phyloP scores from a whole-genome alignment of 2,329 filamentous ascomycete species.

The Diaporthe sp. region DNA sequence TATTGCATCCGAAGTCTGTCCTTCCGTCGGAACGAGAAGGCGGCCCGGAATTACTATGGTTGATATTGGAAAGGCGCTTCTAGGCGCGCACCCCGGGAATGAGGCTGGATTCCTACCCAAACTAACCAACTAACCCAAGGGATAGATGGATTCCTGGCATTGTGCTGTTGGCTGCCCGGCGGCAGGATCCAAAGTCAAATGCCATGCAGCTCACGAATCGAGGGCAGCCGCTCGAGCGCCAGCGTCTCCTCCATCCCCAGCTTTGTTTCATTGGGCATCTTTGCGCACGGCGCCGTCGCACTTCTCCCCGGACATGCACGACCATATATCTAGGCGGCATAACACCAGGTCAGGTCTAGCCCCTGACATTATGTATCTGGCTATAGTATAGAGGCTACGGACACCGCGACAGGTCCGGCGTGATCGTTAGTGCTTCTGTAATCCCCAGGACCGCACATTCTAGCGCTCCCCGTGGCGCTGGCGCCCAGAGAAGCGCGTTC shows the following conservation, averaged over 20 bases:
- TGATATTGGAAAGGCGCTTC: neutral
- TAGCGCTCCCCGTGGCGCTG: too few species aligned
- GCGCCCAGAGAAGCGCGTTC: neutral
- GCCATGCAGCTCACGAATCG: conserved; percentile 10
- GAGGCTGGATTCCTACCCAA: conserved; percentile 6
- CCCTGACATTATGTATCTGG: neutral
- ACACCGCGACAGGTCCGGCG: neutral
- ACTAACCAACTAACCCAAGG: neutral
- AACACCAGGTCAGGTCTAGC: neutral
- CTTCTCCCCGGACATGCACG: conserved; percentile 15
- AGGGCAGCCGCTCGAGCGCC: conserved; percentile 14
- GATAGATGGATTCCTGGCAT: neutral
- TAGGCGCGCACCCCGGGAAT: neutral
- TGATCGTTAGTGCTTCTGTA: too few species aligned
- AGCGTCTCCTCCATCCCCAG: neutral
- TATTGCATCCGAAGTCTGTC: neutral
- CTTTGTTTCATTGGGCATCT: neutral
- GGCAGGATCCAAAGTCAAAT: neutral
- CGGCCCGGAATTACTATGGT: neutral
- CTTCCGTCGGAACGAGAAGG: neutral
- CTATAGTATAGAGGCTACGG: neutral
- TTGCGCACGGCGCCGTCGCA: conserved; percentile 3
- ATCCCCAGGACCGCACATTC: too few species aligned
- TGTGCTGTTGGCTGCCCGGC: neutral
- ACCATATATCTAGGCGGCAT: neutral